Base-by-base conservation (phyloP, 352 stramenopile species). In the Heterotrichella gracilis region DNA sequence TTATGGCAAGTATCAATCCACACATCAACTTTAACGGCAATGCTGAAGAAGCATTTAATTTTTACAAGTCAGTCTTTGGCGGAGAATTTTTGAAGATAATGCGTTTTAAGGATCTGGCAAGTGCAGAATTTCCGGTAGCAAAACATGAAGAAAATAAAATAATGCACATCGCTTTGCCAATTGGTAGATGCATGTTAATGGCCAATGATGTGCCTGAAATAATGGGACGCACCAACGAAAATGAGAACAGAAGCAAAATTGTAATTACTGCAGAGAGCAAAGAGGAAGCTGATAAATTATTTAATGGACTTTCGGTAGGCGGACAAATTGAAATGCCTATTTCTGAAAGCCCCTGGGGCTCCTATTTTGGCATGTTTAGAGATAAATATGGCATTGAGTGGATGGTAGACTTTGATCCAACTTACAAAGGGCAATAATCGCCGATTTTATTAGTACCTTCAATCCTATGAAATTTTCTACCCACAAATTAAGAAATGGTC, bases 11-110 rank as follows among this genome's bases (percentile, higher is more conserved):
- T 17, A 53, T 53, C n/a, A 53, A 53, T 53, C 32, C 32, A 53
- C 32, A 53, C 32, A 53, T 53, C 32, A 53, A 53, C 32, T 53
- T 53, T n/a, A 53, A 53, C 32, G 32, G 32, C 32, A 53, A 53
- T 53, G 32, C 32, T 17, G 32, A 53, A 53, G 32, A 53, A 53
- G 32, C 32, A 53, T 53, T 53, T 53, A 53, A 9, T 17, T 53
- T 53, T 53, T 53, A 53, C 32, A 53, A 53, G n/a, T 53, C 32
- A 53, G 32, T 53, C 9, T 53, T 53, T 53, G 32, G 32, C n/a
- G 32, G 32, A 53, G n/a, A 53, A 17, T 53, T 53, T n/a, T 53
- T n/a, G n/a, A 53, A 53, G n/a, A 53, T 53, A 17, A 53, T 53
- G 9, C 32, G 32, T 17, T 53, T 53, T n/a, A 53, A 53, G n/a